Conservation (phyloP, 2,329 filamentous ascomycete genomes). For the Fusarium anguioides region DNA sequence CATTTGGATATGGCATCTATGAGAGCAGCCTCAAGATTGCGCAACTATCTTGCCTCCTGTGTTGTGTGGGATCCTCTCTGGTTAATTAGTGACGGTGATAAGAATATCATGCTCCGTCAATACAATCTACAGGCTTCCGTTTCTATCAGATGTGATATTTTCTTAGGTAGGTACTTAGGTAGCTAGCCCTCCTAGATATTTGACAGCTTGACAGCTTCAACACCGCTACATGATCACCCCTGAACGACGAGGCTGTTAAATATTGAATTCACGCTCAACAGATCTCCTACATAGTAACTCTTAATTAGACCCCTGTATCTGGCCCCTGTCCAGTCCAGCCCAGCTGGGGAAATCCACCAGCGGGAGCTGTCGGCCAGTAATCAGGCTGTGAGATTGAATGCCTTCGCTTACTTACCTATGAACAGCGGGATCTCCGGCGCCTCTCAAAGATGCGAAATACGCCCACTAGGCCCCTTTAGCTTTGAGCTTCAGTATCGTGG, state of each 20-base stretch:
- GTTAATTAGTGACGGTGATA: constrained; percentile 24
- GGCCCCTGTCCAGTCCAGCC: constrained; percentile 20
- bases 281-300: constrained; percentile 36
- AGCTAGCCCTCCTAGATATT: background rate
- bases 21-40: constrained; percentile 23
- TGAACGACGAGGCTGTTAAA: constrained; percentile 15
- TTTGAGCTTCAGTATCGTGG: constrained; percentile 21
- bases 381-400: constrained; percentile 29
- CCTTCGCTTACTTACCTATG: constrained; percentile 26
- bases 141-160: background rate
- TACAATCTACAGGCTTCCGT: background rate
- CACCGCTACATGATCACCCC: constrained; percentile 20
- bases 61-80: background rate
- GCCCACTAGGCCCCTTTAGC: constrained; percentile 36
- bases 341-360: constrained; percentile 39
- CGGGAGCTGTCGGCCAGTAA: constrained; percentile 36
- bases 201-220: constrained; percentile 7
- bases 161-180: background rate
- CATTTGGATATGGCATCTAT: constrained; percentile 5
- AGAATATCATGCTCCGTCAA: background rate
- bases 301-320: constrained; percentile 33
- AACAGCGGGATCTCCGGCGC: constrained; percentile 34
- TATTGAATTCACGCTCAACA: constrained; percentile 31
- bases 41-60: constrained; percentile 23
- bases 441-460: constrained; percentile 32